Base-by-base conservation (phyloP, 2,329 filamentous ascomycete species). In the Beauveria rudraprayagi region DNA sequence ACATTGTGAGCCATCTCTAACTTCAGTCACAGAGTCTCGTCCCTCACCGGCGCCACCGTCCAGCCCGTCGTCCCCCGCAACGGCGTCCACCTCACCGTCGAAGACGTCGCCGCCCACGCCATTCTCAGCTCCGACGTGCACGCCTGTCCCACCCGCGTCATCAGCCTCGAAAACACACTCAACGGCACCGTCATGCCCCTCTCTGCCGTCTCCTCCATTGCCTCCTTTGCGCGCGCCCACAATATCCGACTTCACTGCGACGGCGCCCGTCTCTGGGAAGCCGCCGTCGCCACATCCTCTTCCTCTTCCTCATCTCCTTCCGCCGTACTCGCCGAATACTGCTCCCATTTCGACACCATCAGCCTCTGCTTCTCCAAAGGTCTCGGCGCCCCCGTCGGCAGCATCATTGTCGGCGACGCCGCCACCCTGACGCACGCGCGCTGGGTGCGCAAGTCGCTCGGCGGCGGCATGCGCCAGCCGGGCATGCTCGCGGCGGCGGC, bases 151-250 rank as follows among this genome's bases (percentile, higher is more conserved):
- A 96, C 92, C 0, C 84, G 84, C 50, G 83, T 96, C 56, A 90
- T 97, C 66, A 87, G 84, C 64, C 78, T 96, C 53, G 92, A 97
- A 70, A 96, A 96, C 71, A 96, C 92, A 1, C 81, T 96, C 55
- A 84, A 85, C 60, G 92, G 92, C 26, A 85, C 86, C 67, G 79
- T 96, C 50, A 88, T 90, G 80, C 92, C 92, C 0, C 79, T 96
- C 1, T 74, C 76, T 1, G 91, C 96, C 71, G 81, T 86, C 10
- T 79, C 78, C 62, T 79, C 82, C 48, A 96, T 96, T 68, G 80
- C 84, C 0, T 77, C 78, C 1, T 96, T 89, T 79, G 90, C 87
- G 0, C 80, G 79, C 70, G 63, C 79, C 69, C 67, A 90, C 64
- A 78, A 76, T 24, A 85, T 94, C 63, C 82, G 83, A 63, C 78